phyloP scores from a whole-genome alignment of 306 rosid genomes.

The Lithocarpus polystachyus region DNA sequence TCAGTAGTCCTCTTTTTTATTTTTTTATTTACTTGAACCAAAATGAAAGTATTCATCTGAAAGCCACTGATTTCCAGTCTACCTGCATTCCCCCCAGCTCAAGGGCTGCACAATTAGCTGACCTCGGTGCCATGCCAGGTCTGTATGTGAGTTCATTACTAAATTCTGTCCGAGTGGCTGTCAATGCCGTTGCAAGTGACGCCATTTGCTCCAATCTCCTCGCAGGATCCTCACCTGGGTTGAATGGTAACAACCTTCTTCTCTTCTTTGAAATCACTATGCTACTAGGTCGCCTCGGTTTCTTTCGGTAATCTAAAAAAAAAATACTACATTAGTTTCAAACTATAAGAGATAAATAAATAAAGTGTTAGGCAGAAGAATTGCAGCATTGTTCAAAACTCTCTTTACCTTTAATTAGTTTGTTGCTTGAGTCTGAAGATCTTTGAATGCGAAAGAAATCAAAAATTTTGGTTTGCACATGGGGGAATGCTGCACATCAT shows the following conservation, averaged over 20 bases:
- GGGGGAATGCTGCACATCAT: constrained; percentile 43
- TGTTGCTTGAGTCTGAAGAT: constrained; percentile 16
- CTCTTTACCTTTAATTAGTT: constrained; percentile 30
- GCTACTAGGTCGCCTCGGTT: constrained; percentile 34
- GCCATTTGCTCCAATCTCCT: constrained; percentile 89
- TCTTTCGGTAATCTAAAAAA: constrained; percentile 37
- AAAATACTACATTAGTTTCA: not conserved
- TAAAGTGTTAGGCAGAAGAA: not conserved
- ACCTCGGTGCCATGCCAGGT: constrained; percentile 74
- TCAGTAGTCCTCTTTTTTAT: not conserved
- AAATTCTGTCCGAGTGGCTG: constrained; percentile 60
- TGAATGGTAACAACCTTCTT: constrained; percentile 55
- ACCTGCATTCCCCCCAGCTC: constrained; percentile 98
- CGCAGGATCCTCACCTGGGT: constrained; percentile 53
- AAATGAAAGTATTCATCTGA: not conserved
- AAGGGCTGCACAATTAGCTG: constrained; percentile 59
- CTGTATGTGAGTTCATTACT: constrained; percentile 66
- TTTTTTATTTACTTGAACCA: not conserved
- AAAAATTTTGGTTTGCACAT: constrained; percentile 51
- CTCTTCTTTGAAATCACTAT: constrained; percentile 62
- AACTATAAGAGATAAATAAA: not conserved
- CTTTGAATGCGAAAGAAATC: constrained; percentile 54
- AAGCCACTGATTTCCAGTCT: not conserved
- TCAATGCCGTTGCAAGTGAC: constrained; percentile 88
- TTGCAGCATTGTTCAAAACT: not conserved